Base-by-base conservation (phyloP, 306 rosid genomes). In the Quercus glauca region DNA sequence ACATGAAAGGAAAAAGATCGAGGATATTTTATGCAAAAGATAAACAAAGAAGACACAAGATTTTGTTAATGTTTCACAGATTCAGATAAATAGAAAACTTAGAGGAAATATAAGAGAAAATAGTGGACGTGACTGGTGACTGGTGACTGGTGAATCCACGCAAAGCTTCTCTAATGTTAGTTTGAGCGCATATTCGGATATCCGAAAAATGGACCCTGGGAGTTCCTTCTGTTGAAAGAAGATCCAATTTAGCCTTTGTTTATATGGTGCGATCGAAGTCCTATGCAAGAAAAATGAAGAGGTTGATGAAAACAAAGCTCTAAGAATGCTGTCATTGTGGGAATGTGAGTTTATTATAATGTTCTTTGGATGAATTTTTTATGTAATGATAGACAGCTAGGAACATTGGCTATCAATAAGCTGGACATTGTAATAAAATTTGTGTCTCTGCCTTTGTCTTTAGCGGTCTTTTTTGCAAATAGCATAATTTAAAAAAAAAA, bases 151-250 rank as follows among this genome's bases (percentile, higher is more conserved):
- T 55, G 81, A 81, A 73, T 88, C 86, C 83, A 78, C 55, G 3
- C 73, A 76, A 75, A 84, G 79, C 83, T 64, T 35, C 78, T 61
- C 35, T 37, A 56, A 78, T 68, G 33, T 18, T n/a, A 58, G 90
- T 61, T 69, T 20, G 20, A 70, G 73, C 41, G 59, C 83, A 88
- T 88, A 90, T 88, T 85, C 87, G 82, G 60, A 81, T 86, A 86
- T 83, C n/a, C 83, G 19, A 5, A 49, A 43, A 43, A 69, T 81
- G 59, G 69, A 52, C 59, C 77, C 81, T 82, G 73, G 75, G 72
- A 29, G 13, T 41, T 83, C 76, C 78, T 86, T 78, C 80, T 21
- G 69, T 70, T 5, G 25, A 11, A 65, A 31, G 70, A 17, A 3
- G 5, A 29, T 17, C 71, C 1, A 65, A 12, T 15, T 65, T 14